A percentile compares a stretch with the other conserved stretches of the same genome.
Evolutionary conservation across 306 rosid species (phyloP).

Genomic region (Glycyrrhiza uralensis): DNA sequence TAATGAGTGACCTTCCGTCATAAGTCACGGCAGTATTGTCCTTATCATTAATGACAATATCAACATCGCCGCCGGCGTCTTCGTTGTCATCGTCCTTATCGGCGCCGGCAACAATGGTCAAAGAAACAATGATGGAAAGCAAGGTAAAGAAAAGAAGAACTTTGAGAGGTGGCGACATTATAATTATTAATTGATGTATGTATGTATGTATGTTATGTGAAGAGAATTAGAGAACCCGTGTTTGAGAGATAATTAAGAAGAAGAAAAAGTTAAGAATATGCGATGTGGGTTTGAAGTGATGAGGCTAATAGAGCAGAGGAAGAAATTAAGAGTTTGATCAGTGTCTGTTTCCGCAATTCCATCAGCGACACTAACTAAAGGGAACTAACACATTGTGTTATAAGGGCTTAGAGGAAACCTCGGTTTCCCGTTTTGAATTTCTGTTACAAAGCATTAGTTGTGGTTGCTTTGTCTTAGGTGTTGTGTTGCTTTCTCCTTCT

Average conservation of each 20-base stretch:
- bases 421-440: conserved; percentile 14
- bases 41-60: too few species aligned
- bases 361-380: background rate
- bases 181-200: background rate
- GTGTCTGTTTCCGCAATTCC: conserved; percentile 1
- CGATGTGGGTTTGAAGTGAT: too few species aligned
- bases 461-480: conserved; percentile 1
- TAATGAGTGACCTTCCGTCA: conserved; percentile 37
- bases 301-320: too few species aligned
- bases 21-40: conserved; percentile 2
- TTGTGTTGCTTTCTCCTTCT: background rate
- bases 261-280: too few species aligned
- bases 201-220: too few species aligned
- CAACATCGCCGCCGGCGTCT: too few species aligned
- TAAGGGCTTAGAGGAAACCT: conserved; percentile 17
- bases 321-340: background rate
- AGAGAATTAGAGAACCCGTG: too few species aligned
- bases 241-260: too few species aligned
- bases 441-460: conserved; percentile 21
- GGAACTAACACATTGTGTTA: background rate
- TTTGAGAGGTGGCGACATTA: conserved; percentile 3
- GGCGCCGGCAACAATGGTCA: background rate
- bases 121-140: background rate
- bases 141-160: conserved; percentile 2
- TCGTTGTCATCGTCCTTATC: too few species aligned